Conservation (phyloP, 2,329 filamentous ascomycete species). For the Trichophyton rubrum region DNA sequence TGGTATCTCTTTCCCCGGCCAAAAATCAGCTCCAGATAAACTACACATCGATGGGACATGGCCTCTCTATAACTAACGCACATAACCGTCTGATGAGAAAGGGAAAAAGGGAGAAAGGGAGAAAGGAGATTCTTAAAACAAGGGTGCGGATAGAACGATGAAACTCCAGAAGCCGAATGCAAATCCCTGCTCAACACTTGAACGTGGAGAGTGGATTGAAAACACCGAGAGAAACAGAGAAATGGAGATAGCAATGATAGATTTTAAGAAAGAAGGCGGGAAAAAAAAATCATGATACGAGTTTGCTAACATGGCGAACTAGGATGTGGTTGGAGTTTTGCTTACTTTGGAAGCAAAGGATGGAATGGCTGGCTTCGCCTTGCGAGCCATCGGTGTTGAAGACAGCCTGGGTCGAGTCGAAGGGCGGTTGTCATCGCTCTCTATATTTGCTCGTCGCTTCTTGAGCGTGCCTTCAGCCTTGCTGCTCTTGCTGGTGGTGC, state of each 20-base stretch:
- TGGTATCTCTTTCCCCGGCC: not conserved
- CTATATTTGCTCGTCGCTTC: constrained; percentile 41
- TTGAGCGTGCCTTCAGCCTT: constrained; percentile 55
- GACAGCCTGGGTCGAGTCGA: not conserved
- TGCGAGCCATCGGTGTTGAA: not conserved
- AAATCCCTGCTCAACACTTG: not conserved
- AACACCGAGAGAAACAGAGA: not conserved
- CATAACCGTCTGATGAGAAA: not conserved
- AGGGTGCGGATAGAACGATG: not conserved
- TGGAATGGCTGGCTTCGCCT: not conserved
- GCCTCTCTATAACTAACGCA: too few relatives aligned
- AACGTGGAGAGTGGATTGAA: not conserved
- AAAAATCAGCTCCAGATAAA: too few relatives aligned
- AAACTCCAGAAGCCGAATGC: not conserved
- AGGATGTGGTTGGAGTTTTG: not conserved
- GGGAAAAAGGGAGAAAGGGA: not conserved
- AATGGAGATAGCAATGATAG: not conserved
- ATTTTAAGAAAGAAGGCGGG: not conserved
- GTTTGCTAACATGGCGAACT: not conserved
- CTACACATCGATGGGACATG: too few relatives aligned
- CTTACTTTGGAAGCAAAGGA: not conserved
- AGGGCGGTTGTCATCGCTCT: not conserved
- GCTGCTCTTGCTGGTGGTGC: constrained; percentile 15
- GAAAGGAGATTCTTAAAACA: not conserved
- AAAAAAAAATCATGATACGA: not conserved